Evolutionary conservation across 768 basidiomycete genomes (phyloP).

Genomic region (Auricularia heimuer): DNA sequence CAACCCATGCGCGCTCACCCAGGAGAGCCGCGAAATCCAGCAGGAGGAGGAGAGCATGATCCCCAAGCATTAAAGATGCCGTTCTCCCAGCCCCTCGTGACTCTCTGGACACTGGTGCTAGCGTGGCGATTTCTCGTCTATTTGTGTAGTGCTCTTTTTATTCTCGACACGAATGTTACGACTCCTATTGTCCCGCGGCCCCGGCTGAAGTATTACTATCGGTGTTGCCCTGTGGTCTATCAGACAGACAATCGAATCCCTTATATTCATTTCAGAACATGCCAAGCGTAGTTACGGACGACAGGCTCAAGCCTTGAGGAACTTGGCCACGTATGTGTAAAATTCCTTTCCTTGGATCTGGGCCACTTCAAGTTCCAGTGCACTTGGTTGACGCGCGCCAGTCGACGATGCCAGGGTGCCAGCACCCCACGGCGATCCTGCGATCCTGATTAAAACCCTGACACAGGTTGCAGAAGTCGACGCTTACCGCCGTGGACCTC

Average conservation of each 20-base stretch:
- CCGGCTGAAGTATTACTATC: no score
- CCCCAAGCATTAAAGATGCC: background rate
- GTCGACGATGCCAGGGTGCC: slow-evolving; percentile 44
- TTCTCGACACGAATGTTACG: no score
- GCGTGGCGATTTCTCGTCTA: no score
- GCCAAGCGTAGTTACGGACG: no score
- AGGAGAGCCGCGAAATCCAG: slow-evolving; percentile 38
- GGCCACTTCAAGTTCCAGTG: slow-evolving; percentile 43
- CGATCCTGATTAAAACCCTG: background rate
- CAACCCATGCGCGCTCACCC: slow-evolving; percentile 37
- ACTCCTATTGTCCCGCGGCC: no score
- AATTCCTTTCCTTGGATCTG: slow-evolving; percentile 43
- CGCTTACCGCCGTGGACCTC: slow-evolving; percentile 52
- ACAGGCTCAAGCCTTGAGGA: background rate
- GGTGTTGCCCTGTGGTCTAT: no score
- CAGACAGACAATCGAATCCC: no score
- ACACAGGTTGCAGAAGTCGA: background rate
- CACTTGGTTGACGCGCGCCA: slow-evolving; percentile 38
- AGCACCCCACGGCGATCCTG: slow-evolving; percentile 71
- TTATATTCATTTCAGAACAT: no score
- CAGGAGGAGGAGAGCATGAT: slow-evolving; percentile 29
- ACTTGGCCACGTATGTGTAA: slow-evolving; percentile 28
- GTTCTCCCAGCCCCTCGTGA: no score
- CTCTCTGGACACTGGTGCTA: no score
- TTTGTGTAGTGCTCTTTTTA: no score